These are phyloP conservation scores for Phytophthora crassamura DNA, from an alignment of 352 stramenopile genomes.

Conservation along the genomic window DNA sequence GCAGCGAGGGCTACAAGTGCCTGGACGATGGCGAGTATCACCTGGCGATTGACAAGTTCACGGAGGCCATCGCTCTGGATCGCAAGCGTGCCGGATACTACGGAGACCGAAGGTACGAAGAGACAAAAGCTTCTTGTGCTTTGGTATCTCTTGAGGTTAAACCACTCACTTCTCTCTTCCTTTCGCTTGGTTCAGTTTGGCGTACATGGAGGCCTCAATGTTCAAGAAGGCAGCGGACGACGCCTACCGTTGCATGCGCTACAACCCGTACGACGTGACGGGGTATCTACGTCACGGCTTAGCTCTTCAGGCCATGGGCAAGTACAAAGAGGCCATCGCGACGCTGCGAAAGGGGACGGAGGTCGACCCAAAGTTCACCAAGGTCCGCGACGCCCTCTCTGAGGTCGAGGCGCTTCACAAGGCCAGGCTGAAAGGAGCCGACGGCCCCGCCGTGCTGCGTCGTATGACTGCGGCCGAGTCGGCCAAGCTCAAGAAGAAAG, in stretches of 20 bases:
- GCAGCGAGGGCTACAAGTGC: constrained; percentile 91
- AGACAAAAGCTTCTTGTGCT: background rate
- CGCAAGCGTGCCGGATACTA: constrained; percentile 91
- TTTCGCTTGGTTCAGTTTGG: constrained; percentile 52
- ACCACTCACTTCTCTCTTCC: constrained; percentile 2
- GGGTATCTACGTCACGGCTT: constrained; percentile 93
- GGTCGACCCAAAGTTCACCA: constrained; percentile 75
- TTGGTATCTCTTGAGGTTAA: background rate
- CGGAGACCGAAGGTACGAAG: constrained; percentile 84
- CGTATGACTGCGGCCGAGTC: constrained; percentile 40
- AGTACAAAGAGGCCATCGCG: constrained; percentile 75
- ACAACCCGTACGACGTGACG: constrained; percentile 94
- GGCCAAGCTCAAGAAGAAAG: constrained; percentile 41
- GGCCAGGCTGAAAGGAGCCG: constrained; percentile 21
- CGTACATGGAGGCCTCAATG: constrained; percentile 67
- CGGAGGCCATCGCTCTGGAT: constrained; percentile 91
- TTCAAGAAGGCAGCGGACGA: constrained; percentile 91
- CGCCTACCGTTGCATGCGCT: constrained; percentile 89
- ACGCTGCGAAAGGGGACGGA: constrained; percentile 72
- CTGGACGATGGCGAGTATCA: constrained; percentile 91
- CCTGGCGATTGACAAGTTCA: constrained; percentile 93
- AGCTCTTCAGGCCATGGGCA: constrained; percentile 86
- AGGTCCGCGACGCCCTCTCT: constrained; percentile 60
- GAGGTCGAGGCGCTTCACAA: constrained; percentile 56
- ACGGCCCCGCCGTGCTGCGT: constrained; percentile 15